Conservation (phyloP, 1,284 basidiomycete species). For the Cryptococcus sp. region DNA sequence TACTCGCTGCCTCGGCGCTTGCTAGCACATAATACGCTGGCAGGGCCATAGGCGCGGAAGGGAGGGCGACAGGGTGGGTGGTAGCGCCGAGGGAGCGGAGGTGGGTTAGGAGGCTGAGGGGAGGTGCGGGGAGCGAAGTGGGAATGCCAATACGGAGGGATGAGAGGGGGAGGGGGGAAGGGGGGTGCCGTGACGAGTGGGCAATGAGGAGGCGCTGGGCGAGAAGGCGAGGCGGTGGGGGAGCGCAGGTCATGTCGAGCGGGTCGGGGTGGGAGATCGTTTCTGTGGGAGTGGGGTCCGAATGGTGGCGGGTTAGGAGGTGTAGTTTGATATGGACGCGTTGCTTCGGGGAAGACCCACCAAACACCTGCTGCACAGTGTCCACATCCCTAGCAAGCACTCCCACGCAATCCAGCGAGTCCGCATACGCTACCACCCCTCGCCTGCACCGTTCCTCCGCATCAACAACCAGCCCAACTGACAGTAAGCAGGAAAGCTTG, state of each 20-base stretch:
- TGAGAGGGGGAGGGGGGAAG: conserved; percentile 9
- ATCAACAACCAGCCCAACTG: not conserved
- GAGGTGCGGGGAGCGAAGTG: conserved; percentile 24
- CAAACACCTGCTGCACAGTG: conserved; percentile 59
- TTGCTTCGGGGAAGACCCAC: conserved; percentile 51
- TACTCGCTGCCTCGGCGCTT: conserved; percentile 90
- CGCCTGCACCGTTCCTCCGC: conserved; percentile 56
- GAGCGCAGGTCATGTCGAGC: conserved; percentile 73
- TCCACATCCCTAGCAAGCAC: conserved; percentile 63
- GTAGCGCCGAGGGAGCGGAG: conserved; percentile 65
- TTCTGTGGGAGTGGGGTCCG: conserved; percentile 51
- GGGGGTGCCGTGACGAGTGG: not conserved
- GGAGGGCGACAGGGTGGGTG: conserved; percentile 71
- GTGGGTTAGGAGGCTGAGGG: conserved; percentile 50
- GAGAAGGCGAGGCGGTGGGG: conserved; percentile 51
- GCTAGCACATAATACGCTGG: conserved; percentile 95
- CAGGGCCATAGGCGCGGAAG: conserved; percentile 71
- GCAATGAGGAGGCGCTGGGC: conserved; percentile 3
- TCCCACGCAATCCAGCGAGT: conserved; percentile 92
- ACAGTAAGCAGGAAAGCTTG: not conserved
- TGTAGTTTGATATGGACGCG: not conserved
- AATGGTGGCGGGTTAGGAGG: not conserved
- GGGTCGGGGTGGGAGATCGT: conserved; percentile 64
- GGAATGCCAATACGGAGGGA: conserved; percentile 41
- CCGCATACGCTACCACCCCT: conserved; percentile 90